Conservation (phyloP, 2,329 filamentous ascomycete genomes). For the Cryphonectria radicalis region DNA sequence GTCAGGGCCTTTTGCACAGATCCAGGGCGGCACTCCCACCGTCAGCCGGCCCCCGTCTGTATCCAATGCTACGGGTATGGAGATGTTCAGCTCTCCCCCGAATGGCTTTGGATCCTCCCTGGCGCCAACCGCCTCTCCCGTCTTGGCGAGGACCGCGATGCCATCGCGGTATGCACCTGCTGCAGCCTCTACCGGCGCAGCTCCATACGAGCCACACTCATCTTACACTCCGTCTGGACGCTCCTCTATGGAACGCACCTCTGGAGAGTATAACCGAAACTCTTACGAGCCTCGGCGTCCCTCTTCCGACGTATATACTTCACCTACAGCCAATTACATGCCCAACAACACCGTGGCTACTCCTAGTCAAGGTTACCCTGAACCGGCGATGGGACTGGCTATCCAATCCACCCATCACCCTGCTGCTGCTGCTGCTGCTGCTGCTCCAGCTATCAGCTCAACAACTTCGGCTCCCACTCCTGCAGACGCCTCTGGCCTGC, state of each 20-base stretch:
- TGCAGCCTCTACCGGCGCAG: constrained; percentile 35
- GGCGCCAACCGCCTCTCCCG: constrained; percentile 39
- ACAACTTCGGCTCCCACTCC: constrained; percentile 12
- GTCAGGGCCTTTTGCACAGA: constrained; percentile 79
- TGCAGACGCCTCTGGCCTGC: constrained; percentile 9
- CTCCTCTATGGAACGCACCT: constrained; percentile 51
- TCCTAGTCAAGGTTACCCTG: constrained; percentile 40
- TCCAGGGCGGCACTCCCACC: constrained; percentile 75
- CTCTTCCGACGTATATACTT: constrained; percentile 44
- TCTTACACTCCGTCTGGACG: constrained; percentile 40
- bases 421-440: constrained; percentile 19
- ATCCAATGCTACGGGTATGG: constrained; percentile 67
- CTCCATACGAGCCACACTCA: constrained; percentile 36
- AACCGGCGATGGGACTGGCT: constrained; percentile 31
- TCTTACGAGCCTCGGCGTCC: constrained; percentile 49
- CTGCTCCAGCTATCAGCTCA: constrained; percentile 31
- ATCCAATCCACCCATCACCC: constrained; percentile 37
- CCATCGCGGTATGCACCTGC: constrained; percentile 55
- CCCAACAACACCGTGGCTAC: constrained; percentile 38
- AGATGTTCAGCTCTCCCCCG: constrained; percentile 68
- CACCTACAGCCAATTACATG: constrained; percentile 40
- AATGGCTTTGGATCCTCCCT: constrained; percentile 40
- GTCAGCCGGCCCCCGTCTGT: constrained; percentile 75
- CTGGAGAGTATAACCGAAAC: constrained; percentile 46
- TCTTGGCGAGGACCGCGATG: constrained; percentile 46